phyloP scores from a whole-genome alignment of 2,329 filamentous ascomycete genomes.

The Cryoendolithus antarcticus region DNA sequence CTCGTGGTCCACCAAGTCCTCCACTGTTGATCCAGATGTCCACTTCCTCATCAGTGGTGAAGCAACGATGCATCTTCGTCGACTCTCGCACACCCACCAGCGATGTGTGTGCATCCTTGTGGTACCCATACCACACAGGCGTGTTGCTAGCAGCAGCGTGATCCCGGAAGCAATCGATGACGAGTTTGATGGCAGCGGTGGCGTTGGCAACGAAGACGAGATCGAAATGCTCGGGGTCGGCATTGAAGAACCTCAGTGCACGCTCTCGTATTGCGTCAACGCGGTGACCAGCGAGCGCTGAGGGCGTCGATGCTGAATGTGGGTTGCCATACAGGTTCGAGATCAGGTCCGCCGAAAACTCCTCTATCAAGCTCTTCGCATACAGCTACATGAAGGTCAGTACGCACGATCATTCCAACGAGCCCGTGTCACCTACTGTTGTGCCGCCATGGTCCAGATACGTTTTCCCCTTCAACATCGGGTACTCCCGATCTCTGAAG shows the following conservation, averaged over 20 bases:
- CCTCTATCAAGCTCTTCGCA: constrained; percentile 44
- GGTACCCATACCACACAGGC: constrained; percentile 46
- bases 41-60: constrained; percentile 27
- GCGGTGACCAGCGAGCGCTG: constrained; percentile 43
- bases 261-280: constrained; percentile 45
- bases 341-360: constrained; percentile 44
- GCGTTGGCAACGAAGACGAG: constrained; percentile 51
- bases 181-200: constrained; percentile 50
- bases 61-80: constrained; percentile 25
- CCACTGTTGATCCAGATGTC: constrained; percentile 33
- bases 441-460: constrained; percentile 30
- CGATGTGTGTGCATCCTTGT: constrained; percentile 50
- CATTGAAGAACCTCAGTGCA: constrained; percentile 46
- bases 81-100: constrained; percentile 31
- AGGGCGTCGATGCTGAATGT: constrained; percentile 51
- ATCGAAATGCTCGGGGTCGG: constrained; percentile 46
- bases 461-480: constrained; percentile 32
- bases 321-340: constrained; percentile 54
- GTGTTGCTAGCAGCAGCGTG: constrained; percentile 35
- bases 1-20: constrained; percentile 17
- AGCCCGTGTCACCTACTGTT: constrained; percentile 18
- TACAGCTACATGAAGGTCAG: constrained; percentile 32
- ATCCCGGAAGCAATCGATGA: constrained; percentile 46
- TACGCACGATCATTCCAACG: constrained; percentile 5
- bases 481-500: constrained; percentile 29